phyloP scores from a whole-genome alignment of 2,329 filamentous ascomycete genomes.

The Colletotrichum chlorophyti region DNA sequence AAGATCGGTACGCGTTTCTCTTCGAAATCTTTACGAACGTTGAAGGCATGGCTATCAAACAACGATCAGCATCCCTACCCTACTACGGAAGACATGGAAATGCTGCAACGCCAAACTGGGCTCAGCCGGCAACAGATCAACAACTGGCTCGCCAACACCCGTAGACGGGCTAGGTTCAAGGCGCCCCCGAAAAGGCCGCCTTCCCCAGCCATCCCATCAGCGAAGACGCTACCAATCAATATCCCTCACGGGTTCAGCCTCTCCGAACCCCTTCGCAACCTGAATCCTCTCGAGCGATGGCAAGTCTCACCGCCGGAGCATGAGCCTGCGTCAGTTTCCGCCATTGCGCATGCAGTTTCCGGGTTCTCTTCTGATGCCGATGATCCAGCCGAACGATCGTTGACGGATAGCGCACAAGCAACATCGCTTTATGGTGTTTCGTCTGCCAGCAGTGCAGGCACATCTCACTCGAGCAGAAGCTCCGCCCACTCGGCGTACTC shows the following conservation, averaged over 20 bases:
- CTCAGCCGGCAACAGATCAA: slow-evolving; percentile 25
- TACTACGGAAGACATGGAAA: slow-evolving; percentile 13
- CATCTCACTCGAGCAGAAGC: slow-evolving; percentile 27
- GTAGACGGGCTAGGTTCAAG: slow-evolving; percentile 11
- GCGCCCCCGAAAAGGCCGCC: slow-evolving; percentile 19
- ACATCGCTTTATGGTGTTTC: slow-evolving; percentile 20
- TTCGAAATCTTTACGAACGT: slow-evolving; percentile 26
- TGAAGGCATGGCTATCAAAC: slow-evolving; percentile 30
- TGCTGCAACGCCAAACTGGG: slow-evolving; percentile 12
- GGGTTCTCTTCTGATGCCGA: neutral
- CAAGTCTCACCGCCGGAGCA: slow-evolving; percentile 32
- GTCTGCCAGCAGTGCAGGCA: slow-evolving; percentile 31
- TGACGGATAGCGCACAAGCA: slow-evolving; percentile 7
- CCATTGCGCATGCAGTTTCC: slow-evolving; percentile 30
- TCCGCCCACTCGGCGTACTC: slow-evolving; percentile 25
- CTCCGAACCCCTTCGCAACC: slow-evolving; percentile 1
- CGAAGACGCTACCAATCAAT: neutral
- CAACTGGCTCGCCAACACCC: slow-evolving; percentile 26
- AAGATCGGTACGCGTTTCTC: slow-evolving; percentile 35
- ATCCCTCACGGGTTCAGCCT: neutral
- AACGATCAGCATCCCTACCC: slow-evolving; percentile 20
- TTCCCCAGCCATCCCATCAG: slow-evolving; percentile 11
- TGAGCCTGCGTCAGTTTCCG: slow-evolving; percentile 32
- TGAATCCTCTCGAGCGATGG: slow-evolving; percentile 28
- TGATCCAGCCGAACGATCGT: neutral